Base-by-base conservation (phyloP, 148 eudicot genomes). In the Fagopyrum tataricum region DNA sequence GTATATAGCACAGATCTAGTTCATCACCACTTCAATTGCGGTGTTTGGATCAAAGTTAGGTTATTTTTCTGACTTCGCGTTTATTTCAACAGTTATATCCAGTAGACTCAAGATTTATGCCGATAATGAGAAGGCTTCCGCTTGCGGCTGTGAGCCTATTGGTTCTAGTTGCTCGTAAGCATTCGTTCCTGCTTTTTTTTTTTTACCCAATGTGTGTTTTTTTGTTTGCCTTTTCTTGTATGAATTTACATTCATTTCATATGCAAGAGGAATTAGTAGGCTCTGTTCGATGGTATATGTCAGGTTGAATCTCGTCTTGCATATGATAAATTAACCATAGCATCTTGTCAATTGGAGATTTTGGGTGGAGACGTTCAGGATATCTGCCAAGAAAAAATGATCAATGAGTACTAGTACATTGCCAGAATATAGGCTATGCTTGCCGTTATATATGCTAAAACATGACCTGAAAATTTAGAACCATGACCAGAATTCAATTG, bases 101-200 rank as follows among this genome's bases (percentile, higher is more conserved):
- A 64, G 17, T 31, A 64, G 37, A 37, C 26, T 64, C 69, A 64
- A 39, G 69, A 64, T 64, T 64, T 64, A 64, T 64, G 37, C 69
- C 4, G 69, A 64, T 2, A 31, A 37, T 11, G 69, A 64, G 41
- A 64, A 64, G 43, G 18, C 43, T 64, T 64, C 69, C 3, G 43
- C 69, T 64, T 64, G 43, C 39, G 69, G 31, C 44, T 20, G 43
- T 64, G 43, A 64, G 42, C 18, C 69, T 31, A 6, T 37, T 4
- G 18, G 18, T n/a, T 37, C 43, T 64, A 64, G 37, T 31, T 15
- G 44, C 69, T 64, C 43, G 69, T 64, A 64, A 31, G 44, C 43
- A 37, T 31, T 31, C 44, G 18, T 64, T 64, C n/a, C 20, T 64
- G 44, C 69, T 37, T 18, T 37, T 5, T 37, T 17, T 37, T n/a